phyloP scores from a whole-genome alignment of 225 moss, liverwort and hornwort genomes.

The Pseudisothecium myosuroides region DNA sequence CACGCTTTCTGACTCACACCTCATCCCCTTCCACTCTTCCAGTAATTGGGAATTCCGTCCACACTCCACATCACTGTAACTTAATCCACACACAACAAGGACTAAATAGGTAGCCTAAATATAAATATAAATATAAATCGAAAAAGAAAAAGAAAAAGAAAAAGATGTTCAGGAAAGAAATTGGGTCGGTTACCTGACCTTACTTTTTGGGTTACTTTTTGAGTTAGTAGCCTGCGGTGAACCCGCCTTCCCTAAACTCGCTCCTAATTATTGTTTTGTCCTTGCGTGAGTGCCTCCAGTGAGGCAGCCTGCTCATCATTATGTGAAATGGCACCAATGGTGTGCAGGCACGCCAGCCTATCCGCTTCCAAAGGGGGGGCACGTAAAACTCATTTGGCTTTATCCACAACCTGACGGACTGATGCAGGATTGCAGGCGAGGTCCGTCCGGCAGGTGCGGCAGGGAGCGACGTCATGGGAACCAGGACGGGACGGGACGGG shows the following conservation, averaged over 20 bases:
- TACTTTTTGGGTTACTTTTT: no score
- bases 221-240: no score
- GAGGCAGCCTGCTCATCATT: background rate
- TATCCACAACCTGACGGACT: background rate
- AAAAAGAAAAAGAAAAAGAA: background rate
- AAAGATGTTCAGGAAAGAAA: background rate
- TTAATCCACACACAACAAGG: background rate
- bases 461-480: background rate
- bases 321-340: background rate
- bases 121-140: background rate
- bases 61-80: background rate
- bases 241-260: background rate
- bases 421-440: no score
- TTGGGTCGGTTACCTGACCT: no score
- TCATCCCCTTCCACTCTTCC: background rate
- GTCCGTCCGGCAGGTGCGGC: background rate
- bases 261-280: background rate
- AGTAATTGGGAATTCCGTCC: background rate
- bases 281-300: no score
- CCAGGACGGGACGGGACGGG: background rate
- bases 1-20: constrained; percentile 5
- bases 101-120: background rate
- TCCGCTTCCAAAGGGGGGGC: background rate
- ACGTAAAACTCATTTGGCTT: background rate
- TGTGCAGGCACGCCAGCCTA: background rate